Percentiles rank a stretch among this genome's conserved stretches.
phyloP scores from a whole-genome alignment of 257 asterid species.

The Solanum sejunctum region DNA sequence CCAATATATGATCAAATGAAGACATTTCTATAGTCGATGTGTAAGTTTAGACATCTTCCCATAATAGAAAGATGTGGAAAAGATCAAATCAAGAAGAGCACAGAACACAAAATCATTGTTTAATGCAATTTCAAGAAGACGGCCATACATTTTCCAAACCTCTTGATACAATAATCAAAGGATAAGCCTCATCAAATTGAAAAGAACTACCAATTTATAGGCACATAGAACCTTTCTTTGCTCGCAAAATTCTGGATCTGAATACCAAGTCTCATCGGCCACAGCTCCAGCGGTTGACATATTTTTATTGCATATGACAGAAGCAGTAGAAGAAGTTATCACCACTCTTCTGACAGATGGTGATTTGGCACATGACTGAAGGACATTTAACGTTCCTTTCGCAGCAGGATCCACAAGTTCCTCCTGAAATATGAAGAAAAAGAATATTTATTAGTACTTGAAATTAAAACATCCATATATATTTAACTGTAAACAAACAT shows the following conservation, averaged over 20 bases:
- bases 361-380: constrained; percentile 23
- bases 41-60: background rate
- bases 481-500: background rate
- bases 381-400: constrained; percentile 43
- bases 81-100: background rate
- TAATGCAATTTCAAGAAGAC: background rate
- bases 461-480: background rate
- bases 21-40: background rate
- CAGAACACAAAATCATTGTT: background rate
- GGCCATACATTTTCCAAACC: background rate
- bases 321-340: constrained; percentile 35
- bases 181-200: background rate
- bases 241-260: constrained; percentile 40
- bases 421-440: constrained; percentile 13
- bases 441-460: background rate
- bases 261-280: constrained; percentile 55
- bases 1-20: background rate
- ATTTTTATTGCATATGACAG: constrained; percentile 11
- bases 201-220: background rate
- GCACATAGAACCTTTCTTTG: constrained; percentile 29
- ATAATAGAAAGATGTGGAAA: background rate
- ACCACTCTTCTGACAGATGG: constrained; percentile 31
- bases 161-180: background rate
- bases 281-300: constrained; percentile 14
- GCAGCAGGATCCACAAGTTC: constrained; percentile 47